phyloP scores from a whole-genome alignment of 352 stramenopile species.

The Phytophthora cryptogea region DNA sequence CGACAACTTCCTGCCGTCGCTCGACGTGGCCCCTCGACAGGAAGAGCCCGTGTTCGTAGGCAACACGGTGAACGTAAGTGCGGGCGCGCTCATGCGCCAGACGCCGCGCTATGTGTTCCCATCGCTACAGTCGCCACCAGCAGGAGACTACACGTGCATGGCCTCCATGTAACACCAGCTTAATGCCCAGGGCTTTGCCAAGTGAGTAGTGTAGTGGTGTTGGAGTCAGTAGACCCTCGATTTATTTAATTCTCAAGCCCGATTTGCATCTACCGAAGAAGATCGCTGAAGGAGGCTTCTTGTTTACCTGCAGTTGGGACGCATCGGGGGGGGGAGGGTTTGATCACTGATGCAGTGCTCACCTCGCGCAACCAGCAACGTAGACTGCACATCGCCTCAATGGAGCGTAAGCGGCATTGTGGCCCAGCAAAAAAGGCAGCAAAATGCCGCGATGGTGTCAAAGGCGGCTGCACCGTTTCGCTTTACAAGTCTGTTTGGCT shows the following conservation, averaged over 20 bases:
- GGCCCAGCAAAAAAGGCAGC: too few species aligned
- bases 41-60: constrained; percentile 35
- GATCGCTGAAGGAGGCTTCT: constrained; percentile 9
- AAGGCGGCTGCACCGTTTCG: not conserved
- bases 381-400: too few species aligned
- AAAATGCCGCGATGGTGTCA: too few species aligned
- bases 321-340: constrained; percentile 23
- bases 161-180: constrained; percentile 30
- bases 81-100: constrained; percentile 19
- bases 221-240: constrained; percentile 9
- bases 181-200: constrained; percentile 1
- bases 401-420: too few species aligned
- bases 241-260: constrained; percentile 18
- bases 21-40: constrained; percentile 24
- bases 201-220: constrained; percentile 4
- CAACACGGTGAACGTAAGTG: constrained; percentile 36
- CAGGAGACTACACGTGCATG: constrained; percentile 34
- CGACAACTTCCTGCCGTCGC: constrained; percentile 60
- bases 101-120: constrained; percentile 28
- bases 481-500: constrained; percentile 10
- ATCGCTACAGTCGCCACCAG: constrained; percentile 10
- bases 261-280: constrained; percentile 11
- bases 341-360: constrained; percentile 7
- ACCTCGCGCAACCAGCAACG: too few species aligned
- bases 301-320: constrained; percentile 24